These are phyloP conservation scores for Talaromyces sp. DNA, from an alignment of 2,329 filamentous ascomycete species.

Conservation along the genomic window DNA sequence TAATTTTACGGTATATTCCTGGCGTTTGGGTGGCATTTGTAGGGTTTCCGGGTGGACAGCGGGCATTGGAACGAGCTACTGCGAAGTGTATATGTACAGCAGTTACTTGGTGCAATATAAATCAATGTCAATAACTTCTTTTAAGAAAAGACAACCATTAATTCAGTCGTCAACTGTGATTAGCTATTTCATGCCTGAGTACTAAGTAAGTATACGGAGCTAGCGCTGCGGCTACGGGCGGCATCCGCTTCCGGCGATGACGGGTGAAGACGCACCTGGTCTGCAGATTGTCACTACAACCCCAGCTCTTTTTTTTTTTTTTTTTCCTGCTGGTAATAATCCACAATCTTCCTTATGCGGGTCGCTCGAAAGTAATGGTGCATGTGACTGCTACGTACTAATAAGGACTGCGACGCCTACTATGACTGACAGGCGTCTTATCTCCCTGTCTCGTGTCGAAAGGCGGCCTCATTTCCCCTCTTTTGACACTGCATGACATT, in stretches of 20 bases:
- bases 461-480: not conserved
- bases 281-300: not conserved
- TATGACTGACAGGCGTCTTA: not conserved
- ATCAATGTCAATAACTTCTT: not conserved
- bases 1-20: not conserved
- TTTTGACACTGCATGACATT: not conserved
- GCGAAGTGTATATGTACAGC: not conserved
- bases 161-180: no score
- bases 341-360: not conserved
- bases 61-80: not conserved
- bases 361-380: not conserved
- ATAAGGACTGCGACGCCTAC: no score
- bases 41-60: not conserved
- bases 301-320: not conserved
- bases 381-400: not conserved
- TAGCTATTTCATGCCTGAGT: no score
- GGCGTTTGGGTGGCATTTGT: not conserved
- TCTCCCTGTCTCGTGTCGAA: not conserved
- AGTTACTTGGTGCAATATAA: not conserved
- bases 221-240: constrained; percentile 1
- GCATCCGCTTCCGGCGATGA: constrained; percentile 12
- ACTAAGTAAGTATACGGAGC: no score
- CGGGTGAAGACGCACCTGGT: not conserved
- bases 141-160: not conserved
- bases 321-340: not conserved